Conservation (phyloP, 2,329 filamentous ascomycete genomes). For the Exophiala aquamarina region DNA sequence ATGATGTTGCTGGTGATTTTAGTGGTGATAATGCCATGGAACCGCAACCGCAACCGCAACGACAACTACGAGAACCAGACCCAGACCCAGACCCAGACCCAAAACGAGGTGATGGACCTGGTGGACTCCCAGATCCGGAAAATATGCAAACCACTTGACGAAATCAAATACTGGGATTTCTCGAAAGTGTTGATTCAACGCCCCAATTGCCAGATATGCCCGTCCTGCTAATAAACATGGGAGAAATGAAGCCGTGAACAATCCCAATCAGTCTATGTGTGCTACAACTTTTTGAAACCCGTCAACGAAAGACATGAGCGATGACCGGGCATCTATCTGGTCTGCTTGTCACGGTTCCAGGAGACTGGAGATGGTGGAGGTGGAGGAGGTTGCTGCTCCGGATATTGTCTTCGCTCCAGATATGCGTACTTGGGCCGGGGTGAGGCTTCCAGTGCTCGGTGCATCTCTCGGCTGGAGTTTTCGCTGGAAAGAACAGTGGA, state of each 20-base stretch:
- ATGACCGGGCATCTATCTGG: background rate
- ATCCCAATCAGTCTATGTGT: slow-evolving; percentile 4
- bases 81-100: no score
- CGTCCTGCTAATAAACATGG: background rate
- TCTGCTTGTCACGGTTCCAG: slow-evolving; percentile 22
- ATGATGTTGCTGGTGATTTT: background rate
- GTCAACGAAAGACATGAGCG: background rate
- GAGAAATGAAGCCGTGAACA: background rate
- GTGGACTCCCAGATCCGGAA: no score
- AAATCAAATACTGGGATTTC: no score
- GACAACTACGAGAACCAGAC: no score
- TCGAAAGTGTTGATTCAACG: no score
- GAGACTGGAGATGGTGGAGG: slow-evolving; percentile 26
- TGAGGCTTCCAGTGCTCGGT: slow-evolving; percentile 39
- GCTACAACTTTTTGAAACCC: slow-evolving; percentile 2
- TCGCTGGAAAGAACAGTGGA: slow-evolving; percentile 27
- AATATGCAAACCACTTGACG: no score
- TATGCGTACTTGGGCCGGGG: slow-evolving; percentile 35
- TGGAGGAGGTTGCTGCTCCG: slow-evolving; percentile 24
- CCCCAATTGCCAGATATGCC: slow-evolving; percentile 3
- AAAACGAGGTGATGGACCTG: no score
- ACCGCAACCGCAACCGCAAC: no score
- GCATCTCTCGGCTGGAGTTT: slow-evolving; percentile 39
- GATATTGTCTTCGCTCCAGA: slow-evolving; percentile 23
- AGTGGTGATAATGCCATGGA: background rate